Conservation (phyloP, 148 eudicot species). For the Vaccinium macrocarpon region DNA sequence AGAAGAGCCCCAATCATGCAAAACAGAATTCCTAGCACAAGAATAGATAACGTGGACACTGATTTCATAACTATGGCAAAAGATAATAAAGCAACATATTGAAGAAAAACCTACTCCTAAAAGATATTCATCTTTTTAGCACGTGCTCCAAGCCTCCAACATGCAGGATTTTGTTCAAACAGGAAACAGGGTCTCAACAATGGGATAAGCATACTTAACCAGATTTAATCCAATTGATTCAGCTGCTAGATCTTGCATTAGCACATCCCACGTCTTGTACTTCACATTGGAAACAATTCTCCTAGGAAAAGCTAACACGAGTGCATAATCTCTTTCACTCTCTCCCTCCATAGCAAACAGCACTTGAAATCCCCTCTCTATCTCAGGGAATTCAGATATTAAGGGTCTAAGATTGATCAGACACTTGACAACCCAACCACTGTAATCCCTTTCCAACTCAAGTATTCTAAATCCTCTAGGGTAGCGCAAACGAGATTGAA, state of each 20-base stretch:
- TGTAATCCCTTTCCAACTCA: not conserved
- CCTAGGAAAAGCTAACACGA: not conserved
- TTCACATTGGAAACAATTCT: not conserved
- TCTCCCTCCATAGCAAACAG: not conserved
- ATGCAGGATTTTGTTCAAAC: slow-evolving; percentile 14
- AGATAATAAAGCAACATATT: too few relatives aligned
- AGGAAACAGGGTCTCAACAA: not conserved
- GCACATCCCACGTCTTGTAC: not conserved
- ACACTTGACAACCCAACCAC: not conserved
- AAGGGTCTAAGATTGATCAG: not conserved
- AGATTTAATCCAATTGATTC: not conserved
- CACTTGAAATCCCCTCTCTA: not conserved
- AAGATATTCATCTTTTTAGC: too few relatives aligned
- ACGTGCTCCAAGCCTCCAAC: too few relatives aligned
- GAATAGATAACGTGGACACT: not conserved
- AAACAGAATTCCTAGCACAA: not conserved
- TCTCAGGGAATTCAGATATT: not conserved
- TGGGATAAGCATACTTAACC: too few relatives aligned
- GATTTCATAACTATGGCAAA: too few relatives aligned
- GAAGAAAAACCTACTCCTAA: too few relatives aligned
- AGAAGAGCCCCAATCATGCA: too few relatives aligned
- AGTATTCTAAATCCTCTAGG: not conserved
- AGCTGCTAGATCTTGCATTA: not conserved
- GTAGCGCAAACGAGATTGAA: not conserved
- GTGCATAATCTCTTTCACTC: not conserved